Percentiles rank a stretch among this genome's conserved stretches.
phyloP scores from a whole-genome alignment of 2,329 filamentous ascomycete species.

The Aureobasidium zeae region DNA sequence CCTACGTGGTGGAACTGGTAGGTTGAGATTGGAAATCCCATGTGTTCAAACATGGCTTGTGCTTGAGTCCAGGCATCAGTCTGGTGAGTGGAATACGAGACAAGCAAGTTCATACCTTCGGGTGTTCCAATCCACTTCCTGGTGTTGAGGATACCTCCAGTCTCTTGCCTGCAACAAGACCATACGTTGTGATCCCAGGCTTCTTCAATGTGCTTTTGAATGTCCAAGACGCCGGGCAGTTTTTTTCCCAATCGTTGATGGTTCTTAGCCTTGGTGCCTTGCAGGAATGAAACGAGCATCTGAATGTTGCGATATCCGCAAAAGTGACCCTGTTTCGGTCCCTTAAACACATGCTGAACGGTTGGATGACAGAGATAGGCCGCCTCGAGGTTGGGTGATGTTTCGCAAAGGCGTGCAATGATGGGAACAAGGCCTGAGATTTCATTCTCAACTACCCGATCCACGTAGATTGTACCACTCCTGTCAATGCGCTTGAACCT shows the following conservation, averaged over 20 bases:
- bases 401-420: slow-evolving; percentile 40
- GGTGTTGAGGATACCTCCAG: slow-evolving; percentile 72
- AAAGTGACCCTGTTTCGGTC: slow-evolving; percentile 65
- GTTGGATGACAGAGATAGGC: slow-evolving; percentile 70
- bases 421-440: slow-evolving; percentile 34
- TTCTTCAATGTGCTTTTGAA: slow-evolving; percentile 76
- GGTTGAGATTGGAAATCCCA: neutral
- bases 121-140: slow-evolving; percentile 95
- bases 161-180: slow-evolving; percentile 61
- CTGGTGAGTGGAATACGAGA: too few species aligned
- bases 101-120: slow-evolving; percentile 39
- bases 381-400: slow-evolving; percentile 56
- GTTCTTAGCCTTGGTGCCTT: slow-evolving; percentile 48
- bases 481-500: slow-evolving; percentile 31
- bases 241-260: slow-evolving; percentile 49
- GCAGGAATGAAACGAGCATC: slow-evolving; percentile 72
- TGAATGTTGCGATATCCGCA: slow-evolving; percentile 95
- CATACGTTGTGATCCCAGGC: slow-evolving; percentile 87
- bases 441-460: slow-evolving; percentile 33
- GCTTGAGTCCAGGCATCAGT: too few species aligned
- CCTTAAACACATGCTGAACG: slow-evolving; percentile 71
- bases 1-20: neutral
- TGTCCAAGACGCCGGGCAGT: slow-evolving; percentile 64
- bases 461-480: slow-evolving; percentile 34
- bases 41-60: too few species aligned